phyloP scores from a whole-genome alignment of 495 filamentous ascomycete genomes.

The Hypoxylon lenormandii region DNA sequence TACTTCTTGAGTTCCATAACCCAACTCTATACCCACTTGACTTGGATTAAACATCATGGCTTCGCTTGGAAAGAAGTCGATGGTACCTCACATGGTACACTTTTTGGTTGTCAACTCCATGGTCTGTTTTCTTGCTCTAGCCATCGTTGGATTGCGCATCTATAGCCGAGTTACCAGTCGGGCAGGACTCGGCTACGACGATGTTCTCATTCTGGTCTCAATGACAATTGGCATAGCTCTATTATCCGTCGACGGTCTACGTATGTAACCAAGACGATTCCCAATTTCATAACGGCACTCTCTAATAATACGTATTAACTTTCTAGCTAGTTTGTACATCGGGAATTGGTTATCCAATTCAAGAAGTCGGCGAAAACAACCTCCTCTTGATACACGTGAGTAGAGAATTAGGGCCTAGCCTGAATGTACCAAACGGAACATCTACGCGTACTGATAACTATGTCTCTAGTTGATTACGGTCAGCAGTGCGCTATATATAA shows the following conservation, averaged over 20 bases:
- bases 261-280: conserved; percentile 1
- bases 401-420: neutral
- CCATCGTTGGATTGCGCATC: conserved; percentile 4
- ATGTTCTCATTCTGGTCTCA: conserved; percentile 6
- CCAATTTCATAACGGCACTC: too few species aligned
- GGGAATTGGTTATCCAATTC: conserved; percentile 15
- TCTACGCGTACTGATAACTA: neutral
- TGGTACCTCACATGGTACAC: conserved; percentile 16
- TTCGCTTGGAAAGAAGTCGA: neutral
- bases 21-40: neutral
- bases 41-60: neutral
- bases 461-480: conserved; percentile 7
- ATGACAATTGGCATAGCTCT: conserved; percentile 7
- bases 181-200: conserved; percentile 20
- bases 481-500: conserved; percentile 7
- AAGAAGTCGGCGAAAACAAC: neutral
- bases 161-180: conserved; percentile 2
- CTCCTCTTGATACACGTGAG: neutral
- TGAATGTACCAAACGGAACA: neutral
- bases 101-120: conserved; percentile 1
- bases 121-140: conserved; percentile 14
- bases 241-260: conserved; percentile 1
- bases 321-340: conserved; percentile 14
- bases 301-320: neutral
- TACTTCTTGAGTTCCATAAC: neutral